A percentile compares a stretch with the other conserved stretches of the same genome.
These are phyloP conservation scores for Dioscorea zingiberensis DNA, from an alignment of 106 monocot species.

Conservation along the genomic window DNA sequence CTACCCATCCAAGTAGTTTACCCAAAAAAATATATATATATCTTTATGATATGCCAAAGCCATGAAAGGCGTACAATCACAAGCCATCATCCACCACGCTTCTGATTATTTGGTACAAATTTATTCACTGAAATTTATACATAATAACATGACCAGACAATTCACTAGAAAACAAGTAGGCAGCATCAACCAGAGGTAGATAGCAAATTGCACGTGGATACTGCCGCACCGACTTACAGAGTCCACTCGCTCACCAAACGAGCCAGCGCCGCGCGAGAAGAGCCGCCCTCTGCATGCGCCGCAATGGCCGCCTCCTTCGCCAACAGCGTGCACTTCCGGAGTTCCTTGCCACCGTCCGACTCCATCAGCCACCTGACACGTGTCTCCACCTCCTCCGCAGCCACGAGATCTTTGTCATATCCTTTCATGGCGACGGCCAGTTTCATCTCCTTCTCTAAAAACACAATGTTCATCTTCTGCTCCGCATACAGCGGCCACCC, in stretches of 20 bases:
- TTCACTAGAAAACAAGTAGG: too few relatives aligned
- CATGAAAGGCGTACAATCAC: too few relatives aligned
- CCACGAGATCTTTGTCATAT: constrained; percentile 35
- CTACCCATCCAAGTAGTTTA: too few relatives aligned
- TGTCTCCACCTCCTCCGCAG: constrained; percentile 47
- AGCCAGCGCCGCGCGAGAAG: constrained; percentile 17
- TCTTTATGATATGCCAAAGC: too few relatives aligned
- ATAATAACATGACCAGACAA: too few relatives aligned
- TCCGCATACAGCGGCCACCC: constrained; percentile 80
- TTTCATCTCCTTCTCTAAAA: constrained; percentile 32
- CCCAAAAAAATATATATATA: too few relatives aligned
- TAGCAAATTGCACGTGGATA: too few relatives aligned
- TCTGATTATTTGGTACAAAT: too few relatives aligned
- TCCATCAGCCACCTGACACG: constrained; percentile 58
- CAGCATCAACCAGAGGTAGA: too few relatives aligned
- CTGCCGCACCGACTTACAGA: too few relatives aligned
- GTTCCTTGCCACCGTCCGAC: constrained; percentile 22
- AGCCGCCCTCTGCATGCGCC: constrained; percentile 19
- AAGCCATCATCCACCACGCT: too few relatives aligned
- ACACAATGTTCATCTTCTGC: constrained; percentile 61
- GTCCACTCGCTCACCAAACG: constrained; percentile 12
- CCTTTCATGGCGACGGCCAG: constrained; percentile 40
- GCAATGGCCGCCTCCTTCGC: constrained; percentile 22
- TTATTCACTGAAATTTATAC: too few relatives aligned
- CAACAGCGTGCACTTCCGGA: constrained; percentile 17